phyloP scores from a whole-genome alignment of 2,329 filamentous ascomycete species.

The Xylaria sp. region DNA sequence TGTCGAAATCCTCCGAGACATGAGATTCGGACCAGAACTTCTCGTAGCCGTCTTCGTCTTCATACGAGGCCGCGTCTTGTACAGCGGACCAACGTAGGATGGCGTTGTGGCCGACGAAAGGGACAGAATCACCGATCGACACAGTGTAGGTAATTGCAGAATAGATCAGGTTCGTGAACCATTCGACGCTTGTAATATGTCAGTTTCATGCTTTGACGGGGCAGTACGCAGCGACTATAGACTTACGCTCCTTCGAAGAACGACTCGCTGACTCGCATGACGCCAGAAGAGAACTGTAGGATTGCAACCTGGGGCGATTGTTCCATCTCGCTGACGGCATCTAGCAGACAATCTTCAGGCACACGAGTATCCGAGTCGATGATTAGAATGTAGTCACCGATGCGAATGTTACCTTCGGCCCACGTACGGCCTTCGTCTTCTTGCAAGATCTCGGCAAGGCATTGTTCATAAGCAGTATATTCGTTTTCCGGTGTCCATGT shows the following conservation, averaged over 20 bases:
- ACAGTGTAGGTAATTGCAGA: conserved; percentile 81
- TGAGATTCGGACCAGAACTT: conserved; percentile 86
- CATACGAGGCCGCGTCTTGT: conserved; percentile 74
- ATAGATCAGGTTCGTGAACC: conserved; percentile 80
- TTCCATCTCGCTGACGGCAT: conserved; percentile 85
- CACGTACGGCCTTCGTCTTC: conserved; percentile 73
- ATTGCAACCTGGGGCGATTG: conserved; percentile 81
- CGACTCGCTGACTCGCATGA: conserved; percentile 80
- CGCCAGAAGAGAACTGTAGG: conserved; percentile 79
- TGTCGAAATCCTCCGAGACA: conserved; percentile 84
- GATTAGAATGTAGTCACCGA: conserved; percentile 84
- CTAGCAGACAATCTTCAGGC: conserved; percentile 78
- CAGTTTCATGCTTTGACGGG: conserved; percentile 12
- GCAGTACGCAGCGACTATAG: neutral
- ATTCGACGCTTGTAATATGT: conserved; percentile 66
- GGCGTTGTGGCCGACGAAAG: conserved; percentile 84
- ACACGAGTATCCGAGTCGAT: conserved; percentile 85
- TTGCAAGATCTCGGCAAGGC: conserved; percentile 72
- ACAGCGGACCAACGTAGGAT: conserved; percentile 79
- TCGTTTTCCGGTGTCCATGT: conserved; percentile 77
- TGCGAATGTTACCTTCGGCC: conserved; percentile 86
- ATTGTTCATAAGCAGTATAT: conserved; percentile 70
- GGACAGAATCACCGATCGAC: conserved; percentile 78
- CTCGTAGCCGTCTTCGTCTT: conserved; percentile 75
- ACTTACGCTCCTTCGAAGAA: conserved; percentile 69